These are phyloP conservation scores for Discostella stelligeroides DNA, from an alignment of 108 stramenopile species.

Conservation along the genomic window DNA sequence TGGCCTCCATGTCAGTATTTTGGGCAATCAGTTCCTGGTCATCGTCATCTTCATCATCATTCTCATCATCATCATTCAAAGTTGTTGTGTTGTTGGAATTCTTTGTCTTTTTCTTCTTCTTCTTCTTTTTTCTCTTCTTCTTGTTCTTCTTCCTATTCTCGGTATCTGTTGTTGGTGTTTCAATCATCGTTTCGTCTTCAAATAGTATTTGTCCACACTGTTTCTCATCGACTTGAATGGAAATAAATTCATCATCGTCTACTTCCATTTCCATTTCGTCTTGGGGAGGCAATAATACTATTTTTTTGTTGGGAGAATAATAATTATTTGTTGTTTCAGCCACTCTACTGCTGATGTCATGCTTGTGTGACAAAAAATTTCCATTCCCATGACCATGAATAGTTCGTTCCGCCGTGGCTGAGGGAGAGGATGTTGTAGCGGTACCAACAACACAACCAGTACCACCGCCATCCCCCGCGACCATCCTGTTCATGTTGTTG, in stretches of 20 bases:
- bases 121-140: constrained; percentile 44
- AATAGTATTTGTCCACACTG: not conserved
- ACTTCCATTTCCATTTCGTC: not conserved
- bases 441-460: not conserved
- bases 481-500: not conserved
- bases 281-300: too few species aligned
- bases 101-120: constrained; percentile 52
- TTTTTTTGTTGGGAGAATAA: not conserved
- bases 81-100: constrained; percentile 56
- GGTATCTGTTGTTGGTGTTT: not conserved
- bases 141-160: constrained; percentile 29
- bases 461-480: not conserved
- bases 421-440: not conserved
- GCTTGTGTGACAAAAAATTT: too few species aligned
- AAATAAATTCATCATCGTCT: not conserved
- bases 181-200: not conserved
- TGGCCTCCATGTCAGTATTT: not conserved
- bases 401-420: not conserved
- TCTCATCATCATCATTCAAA: constrained; percentile 11
- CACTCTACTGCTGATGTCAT: too few species aligned
- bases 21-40: not conserved
- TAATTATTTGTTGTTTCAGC: too few species aligned
- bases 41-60: not conserved
- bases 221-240: not conserved
- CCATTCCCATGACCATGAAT: too few species aligned